A percentile compares a stretch with the other conserved stretches of the same genome.
These are phyloP conservation scores for Hanseniaspora gamundiae DNA, from an alignment of 1,139 yeast genomes.

Conservation along the genomic window DNA sequence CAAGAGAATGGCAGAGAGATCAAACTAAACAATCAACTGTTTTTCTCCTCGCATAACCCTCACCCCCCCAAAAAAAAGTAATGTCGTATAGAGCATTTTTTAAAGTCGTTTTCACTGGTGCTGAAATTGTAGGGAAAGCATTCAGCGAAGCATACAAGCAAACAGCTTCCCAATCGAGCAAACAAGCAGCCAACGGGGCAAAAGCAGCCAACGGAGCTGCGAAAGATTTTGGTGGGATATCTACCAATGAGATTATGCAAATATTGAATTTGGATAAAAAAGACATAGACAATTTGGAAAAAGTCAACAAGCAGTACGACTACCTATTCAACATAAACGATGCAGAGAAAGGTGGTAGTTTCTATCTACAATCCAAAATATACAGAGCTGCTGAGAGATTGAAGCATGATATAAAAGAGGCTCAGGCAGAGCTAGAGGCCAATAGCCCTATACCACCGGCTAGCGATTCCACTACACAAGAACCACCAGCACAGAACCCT, in stretches of 20 bases:
- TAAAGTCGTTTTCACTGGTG: conserved; percentile 87
- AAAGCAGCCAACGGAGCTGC: conserved; percentile 47
- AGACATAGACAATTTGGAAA: conserved; percentile 39
- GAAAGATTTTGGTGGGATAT: conserved; percentile 50
- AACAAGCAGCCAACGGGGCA: conserved; percentile 48
- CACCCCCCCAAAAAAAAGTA: conserved; percentile 3
- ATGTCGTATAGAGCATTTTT: conserved; percentile 86
- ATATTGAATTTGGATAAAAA: conserved; percentile 63
- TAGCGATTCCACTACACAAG: conserved; percentile 1
- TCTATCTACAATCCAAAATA: conserved; percentile 84
- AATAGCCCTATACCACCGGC: conserved; percentile 7
- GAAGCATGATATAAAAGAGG: conserved; percentile 38
- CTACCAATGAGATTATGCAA: conserved; percentile 83
- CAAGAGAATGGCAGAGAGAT: too few species aligned
- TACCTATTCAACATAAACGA: conserved; percentile 81
- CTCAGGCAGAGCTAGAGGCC: conserved; percentile 22
- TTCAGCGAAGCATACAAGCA: conserved; percentile 95
- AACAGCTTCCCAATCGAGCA: conserved; percentile 80
- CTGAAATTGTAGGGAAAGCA: conserved; percentile 90
- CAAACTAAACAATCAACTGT: too few species aligned
- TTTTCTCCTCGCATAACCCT: too few species aligned
- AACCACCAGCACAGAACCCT: background rate
- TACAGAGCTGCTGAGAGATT: conserved; percentile 69
- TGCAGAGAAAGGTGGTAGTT: conserved; percentile 88
- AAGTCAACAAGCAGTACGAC: conserved; percentile 63